phyloP scores from a whole-genome alignment of 331 rosid species.

The Pyracantha coccinea region DNA sequence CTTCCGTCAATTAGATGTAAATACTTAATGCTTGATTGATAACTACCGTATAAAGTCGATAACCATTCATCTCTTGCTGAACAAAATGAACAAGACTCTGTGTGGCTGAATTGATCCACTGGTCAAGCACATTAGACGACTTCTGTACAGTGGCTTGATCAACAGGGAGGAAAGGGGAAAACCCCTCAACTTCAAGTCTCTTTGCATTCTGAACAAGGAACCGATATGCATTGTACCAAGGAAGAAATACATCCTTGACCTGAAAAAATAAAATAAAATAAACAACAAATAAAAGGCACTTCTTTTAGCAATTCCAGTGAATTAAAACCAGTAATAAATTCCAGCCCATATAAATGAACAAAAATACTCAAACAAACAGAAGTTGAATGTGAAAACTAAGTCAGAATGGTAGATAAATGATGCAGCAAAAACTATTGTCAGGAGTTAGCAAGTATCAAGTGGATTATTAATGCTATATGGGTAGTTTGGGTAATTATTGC shows the following conservation, averaged over 20 bases:
- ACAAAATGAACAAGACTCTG: slow-evolving; percentile 88
- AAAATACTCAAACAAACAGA: background rate
- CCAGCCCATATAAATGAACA: background rate
- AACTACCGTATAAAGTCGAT: slow-evolving; percentile 83
- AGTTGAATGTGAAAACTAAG: background rate
- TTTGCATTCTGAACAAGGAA: slow-evolving; percentile 94
- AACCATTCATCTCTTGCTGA: slow-evolving; percentile 84
- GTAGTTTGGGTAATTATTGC: too few relatives aligned
- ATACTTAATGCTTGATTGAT: background rate
- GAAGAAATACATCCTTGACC: slow-evolving; percentile 99
- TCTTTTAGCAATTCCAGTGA: background rate
- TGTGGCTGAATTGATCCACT: slow-evolving; percentile 99
- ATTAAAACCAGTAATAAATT: background rate
- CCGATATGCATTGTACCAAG: slow-evolving; percentile 98
- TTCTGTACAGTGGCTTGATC: slow-evolving; percentile 59
- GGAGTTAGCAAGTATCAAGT: too few relatives aligned
- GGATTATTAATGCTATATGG: too few relatives aligned
- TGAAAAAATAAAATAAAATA: slow-evolving; percentile 7
- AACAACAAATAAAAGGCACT: background rate
- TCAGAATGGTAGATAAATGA: background rate
- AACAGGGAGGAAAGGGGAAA: slow-evolving; percentile 50
- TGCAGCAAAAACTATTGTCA: too few relatives aligned
- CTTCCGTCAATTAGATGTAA: background rate
- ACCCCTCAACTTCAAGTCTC: slow-evolving; percentile 91
- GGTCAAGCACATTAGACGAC: slow-evolving; percentile 91